Evolutionary conservation across 164 flowering plant genomes (phyloP), one percentile per base, ranked within the genome.

Genomic region (Vitis labrusca): DNA sequence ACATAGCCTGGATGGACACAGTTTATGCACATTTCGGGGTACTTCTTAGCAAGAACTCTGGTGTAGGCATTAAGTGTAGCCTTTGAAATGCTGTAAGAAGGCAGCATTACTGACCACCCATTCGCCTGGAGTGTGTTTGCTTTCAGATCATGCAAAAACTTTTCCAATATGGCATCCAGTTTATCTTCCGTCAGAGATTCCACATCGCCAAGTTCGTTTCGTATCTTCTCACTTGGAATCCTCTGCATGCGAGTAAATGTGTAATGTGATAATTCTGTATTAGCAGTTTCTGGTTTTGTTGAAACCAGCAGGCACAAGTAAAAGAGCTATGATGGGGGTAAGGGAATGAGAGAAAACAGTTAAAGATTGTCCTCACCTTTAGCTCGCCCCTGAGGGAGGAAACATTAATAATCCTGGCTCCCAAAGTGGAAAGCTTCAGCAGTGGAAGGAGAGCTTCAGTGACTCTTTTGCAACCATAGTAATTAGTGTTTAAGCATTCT

Each of bases 1-100:
- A 87, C 91, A 64, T 60, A 87, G 48, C 91, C 88, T 0, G 87
- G 88, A 77, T 87, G 91, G 13, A 87, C 89, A 63, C 88, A 87
- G 59, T 87, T 87, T 29, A 87, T 76, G 57, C 67, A 74, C 89
- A 87, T 87, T 5, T 66, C 13, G 1, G 85, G 91, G 58, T 87
- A 68, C 73, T 68, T 85, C 72, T 66, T 85, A 14, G 91, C 87
- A 12, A 85, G 77, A 68, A 85, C 63, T 69, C 88, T 83, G 3
- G 91, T 87, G 71, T 85, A 85, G 27, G 91, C 87, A 68, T 87
- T 87, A 1, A 87, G 74, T 5, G 81, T 72, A 17, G 75, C 85
- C 77, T 85, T 87, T 17, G 89, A 85, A 48, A 87, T 79, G 73
- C 91, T 85, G 56, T 85, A 84, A 3, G 86, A 75, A 9, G 88